A percentile compares a stretch with the other conserved stretches of the same genome.
Conservation (phyloP, 2,329 filamentous ascomycete genomes). For the Verticillium alfalfae region DNA sequence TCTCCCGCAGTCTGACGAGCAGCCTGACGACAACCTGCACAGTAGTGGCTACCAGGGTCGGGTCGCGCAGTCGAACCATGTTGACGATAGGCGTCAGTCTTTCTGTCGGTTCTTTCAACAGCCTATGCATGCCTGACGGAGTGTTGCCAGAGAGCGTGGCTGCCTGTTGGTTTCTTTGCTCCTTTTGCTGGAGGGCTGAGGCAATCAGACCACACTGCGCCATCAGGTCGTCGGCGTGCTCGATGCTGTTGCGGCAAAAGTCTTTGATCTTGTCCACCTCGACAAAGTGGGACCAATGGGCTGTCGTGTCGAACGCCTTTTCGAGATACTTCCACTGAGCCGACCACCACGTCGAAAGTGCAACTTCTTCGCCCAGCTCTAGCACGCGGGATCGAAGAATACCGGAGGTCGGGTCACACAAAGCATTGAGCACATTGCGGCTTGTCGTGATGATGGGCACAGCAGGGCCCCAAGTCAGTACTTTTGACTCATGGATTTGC, state of each 20-base stretch:
- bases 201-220: constrained; percentile 80
- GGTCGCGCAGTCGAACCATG: constrained; percentile 86
- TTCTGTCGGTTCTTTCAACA: constrained; percentile 59
- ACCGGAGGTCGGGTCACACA: constrained; percentile 52
- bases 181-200: constrained; percentile 48
- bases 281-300: constrained; percentile 72
- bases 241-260: constrained; percentile 92
- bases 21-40: constrained; percentile 82
- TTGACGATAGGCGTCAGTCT: constrained; percentile 68
- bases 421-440: constrained; percentile 48
- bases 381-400: constrained; percentile 51
- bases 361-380: constrained; percentile 54
- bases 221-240: constrained; percentile 81
- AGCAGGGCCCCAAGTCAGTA: constrained; percentile 51
- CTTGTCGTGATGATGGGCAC: constrained; percentile 52
- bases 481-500: constrained; percentile 27
- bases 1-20: constrained; percentile 72
- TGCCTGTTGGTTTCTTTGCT: constrained; percentile 4
- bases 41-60: constrained; percentile 76
- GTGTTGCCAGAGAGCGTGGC: constrained; percentile 10
- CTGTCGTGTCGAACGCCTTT: constrained; percentile 68
- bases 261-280: constrained; percentile 79
- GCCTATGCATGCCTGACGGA: constrained; percentile 34
- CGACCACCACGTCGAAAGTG: constrained; percentile 75
- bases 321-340: constrained; percentile 77